Conservation (phyloP, 2,329 filamentous ascomycete species). For the Curvularia eragrostidis region DNA sequence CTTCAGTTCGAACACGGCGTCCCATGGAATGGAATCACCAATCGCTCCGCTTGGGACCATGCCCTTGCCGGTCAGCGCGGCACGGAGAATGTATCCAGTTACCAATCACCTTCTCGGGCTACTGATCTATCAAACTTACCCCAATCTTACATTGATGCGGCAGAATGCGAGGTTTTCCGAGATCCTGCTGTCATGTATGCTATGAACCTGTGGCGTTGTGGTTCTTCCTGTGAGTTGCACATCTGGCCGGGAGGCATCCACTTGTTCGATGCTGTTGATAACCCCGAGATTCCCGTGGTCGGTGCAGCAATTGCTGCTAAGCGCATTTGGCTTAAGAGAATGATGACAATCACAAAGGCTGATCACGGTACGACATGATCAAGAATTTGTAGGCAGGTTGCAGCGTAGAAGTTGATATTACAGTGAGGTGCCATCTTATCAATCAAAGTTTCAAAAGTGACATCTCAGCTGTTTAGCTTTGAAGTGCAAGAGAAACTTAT, state of each 20-base stretch:
- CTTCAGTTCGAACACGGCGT: slow-evolving; percentile 25
- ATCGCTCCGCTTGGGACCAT: slow-evolving; percentile 20
- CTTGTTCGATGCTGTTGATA: slow-evolving; percentile 22
- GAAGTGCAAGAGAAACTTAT: background rate
- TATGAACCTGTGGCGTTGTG: slow-evolving; percentile 25
- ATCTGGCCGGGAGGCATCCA: slow-evolving; percentile 26
- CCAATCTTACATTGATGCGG: slow-evolving; percentile 25
- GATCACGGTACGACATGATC: background rate
- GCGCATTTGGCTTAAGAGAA: slow-evolving; percentile 1
- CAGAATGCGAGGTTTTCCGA: slow-evolving; percentile 32
- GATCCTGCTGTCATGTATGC: slow-evolving; percentile 26
- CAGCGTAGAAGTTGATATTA: background rate
- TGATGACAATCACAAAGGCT: background rate
- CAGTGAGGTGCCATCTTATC: background rate
- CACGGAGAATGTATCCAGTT: slow-evolving; percentile 17
- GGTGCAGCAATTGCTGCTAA: slow-evolving; percentile 14
- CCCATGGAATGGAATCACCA: slow-evolving; percentile 16
- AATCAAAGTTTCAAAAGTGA: background rate
- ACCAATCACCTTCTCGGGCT: slow-evolving; percentile 22
- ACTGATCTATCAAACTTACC: slow-evolving; percentile 24
- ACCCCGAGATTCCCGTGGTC: slow-evolving; percentile 14
- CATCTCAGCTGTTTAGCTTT: background rate
- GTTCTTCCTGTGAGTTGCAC: slow-evolving; percentile 28
- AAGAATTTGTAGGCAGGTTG: background rate
- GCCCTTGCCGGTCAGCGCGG: slow-evolving; percentile 17